Conservation (phyloP, 2,329 filamentous ascomycete species). For the Ilyonectria sp. region DNA sequence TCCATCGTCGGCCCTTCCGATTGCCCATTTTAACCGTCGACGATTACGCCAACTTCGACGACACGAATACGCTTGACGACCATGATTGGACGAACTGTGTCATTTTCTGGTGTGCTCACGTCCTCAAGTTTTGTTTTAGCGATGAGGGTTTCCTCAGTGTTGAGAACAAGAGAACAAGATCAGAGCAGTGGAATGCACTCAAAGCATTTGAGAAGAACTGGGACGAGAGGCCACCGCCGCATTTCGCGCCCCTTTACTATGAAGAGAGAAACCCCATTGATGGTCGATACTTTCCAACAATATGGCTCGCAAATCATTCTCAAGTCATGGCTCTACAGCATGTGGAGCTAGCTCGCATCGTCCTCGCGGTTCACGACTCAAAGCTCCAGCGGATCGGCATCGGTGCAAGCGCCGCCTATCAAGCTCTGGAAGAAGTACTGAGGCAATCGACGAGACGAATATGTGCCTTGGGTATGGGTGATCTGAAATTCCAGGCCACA, state of each 20-base stretch:
- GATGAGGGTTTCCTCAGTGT: background rate
- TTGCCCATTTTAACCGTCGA: slow-evolving; percentile 27
- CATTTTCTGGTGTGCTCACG: slow-evolving; percentile 32
- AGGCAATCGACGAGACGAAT: slow-evolving; percentile 26
- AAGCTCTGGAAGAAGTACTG: slow-evolving; percentile 30
- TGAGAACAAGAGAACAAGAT: background rate
- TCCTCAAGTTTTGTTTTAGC: slow-evolving; percentile 33
- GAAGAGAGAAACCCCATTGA: slow-evolving; percentile 22
- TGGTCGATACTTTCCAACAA: slow-evolving; percentile 18
- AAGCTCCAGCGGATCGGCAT: slow-evolving; percentile 33
- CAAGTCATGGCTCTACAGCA: slow-evolving; percentile 37
- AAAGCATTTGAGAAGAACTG: slow-evolving; percentile 27
- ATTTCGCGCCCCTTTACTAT: slow-evolving; percentile 31
- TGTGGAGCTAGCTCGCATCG: slow-evolving; percentile 32
- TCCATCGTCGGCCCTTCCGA: slow-evolving; percentile 31
- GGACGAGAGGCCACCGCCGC: slow-evolving; percentile 26
- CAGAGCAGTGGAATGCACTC: slow-evolving; percentile 29
- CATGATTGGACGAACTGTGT: slow-evolving; percentile 37
- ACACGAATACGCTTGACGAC: slow-evolving; percentile 21
- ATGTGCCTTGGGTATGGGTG: slow-evolving; percentile 26
- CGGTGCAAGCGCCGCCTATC: slow-evolving; percentile 28
- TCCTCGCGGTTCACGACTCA: slow-evolving; percentile 35
- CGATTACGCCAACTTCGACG: slow-evolving; percentile 29
- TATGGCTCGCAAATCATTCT: slow-evolving; percentile 33
- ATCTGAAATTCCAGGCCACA: slow-evolving; percentile 21